phyloP scores from a whole-genome alignment of 495 filamentous ascomycete genomes.

The Acidomyces sp. region DNA sequence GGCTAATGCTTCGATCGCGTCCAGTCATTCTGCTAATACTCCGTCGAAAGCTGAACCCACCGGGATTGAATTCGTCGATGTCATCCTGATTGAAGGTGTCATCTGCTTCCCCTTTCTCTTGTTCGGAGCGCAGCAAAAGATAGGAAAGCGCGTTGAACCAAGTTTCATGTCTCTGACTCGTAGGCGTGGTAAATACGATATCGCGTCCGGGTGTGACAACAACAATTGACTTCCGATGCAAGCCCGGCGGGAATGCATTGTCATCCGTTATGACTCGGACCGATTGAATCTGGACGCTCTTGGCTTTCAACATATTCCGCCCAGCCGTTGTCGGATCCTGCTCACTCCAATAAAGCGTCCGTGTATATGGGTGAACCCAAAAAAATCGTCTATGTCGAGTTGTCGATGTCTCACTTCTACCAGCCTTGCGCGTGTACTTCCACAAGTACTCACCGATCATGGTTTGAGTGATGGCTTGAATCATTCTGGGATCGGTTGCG shows the following conservation, averaged over 20 bases:
- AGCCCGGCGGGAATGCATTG: constrained; percentile 85
- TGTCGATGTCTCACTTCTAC: constrained; percentile 69
- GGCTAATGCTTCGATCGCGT: constrained; percentile 27
- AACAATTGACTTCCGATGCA: constrained; percentile 85
- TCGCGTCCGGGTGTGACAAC: constrained; percentile 78
- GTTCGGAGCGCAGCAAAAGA: constrained; percentile 61
- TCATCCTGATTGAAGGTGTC: constrained; percentile 57
- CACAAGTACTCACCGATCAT: constrained; percentile 99
- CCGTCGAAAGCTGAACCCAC: constrained; percentile 30
- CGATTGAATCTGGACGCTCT: constrained; percentile 88
- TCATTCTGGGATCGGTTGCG: constrained; percentile 87
- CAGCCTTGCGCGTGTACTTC: constrained; percentile 94
- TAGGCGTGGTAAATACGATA: constrained; percentile 86
- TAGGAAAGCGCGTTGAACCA: constrained; percentile 98
- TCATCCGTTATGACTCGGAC: constrained; percentile 91
- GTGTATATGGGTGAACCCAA: constrained; percentile 97
- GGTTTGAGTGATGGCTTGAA: constrained; percentile 96
- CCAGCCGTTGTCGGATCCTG: constrained; percentile 70
- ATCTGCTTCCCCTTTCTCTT: constrained; percentile 35
- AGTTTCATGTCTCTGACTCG: constrained; percentile 86
- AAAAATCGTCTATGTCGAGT: constrained; percentile 91
- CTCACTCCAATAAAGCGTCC: constrained; percentile 93
- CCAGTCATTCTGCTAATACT: constrained; percentile 41
- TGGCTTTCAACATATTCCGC: constrained; percentile 60
- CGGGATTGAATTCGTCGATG: constrained; percentile 80